These are phyloP conservation scores for Sicyos edulis DNA, from an alignment of 306 rosid genomes.

Conservation along the genomic window DNA sequence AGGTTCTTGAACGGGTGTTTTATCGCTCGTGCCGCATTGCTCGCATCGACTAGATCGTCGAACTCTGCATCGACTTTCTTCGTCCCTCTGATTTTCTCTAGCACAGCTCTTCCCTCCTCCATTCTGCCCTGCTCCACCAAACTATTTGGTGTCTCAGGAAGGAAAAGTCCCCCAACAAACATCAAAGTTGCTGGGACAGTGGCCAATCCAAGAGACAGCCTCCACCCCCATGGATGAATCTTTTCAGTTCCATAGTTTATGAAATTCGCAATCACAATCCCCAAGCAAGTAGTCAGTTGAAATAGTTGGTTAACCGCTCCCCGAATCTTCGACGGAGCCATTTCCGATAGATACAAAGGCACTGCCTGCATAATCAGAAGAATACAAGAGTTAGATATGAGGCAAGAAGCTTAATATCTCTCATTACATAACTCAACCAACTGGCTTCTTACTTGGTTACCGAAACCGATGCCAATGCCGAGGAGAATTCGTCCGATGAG, in stretches of 20 bases:
- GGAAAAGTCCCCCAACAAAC: slow-evolving; percentile 77
- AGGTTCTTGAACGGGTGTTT: slow-evolving; percentile 64
- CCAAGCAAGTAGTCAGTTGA: slow-evolving; percentile 76
- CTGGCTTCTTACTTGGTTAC: slow-evolving; percentile 64
- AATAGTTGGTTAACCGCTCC: slow-evolving; percentile 92
- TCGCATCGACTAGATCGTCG: slow-evolving; percentile 80
- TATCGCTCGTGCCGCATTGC: slow-evolving; percentile 55
- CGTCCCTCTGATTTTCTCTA: slow-evolving; percentile 84
- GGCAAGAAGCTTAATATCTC: background rate
- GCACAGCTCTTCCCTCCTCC: slow-evolving; percentile 60
- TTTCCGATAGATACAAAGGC: slow-evolving; percentile 83
- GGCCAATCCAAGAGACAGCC: slow-evolving; percentile 82
- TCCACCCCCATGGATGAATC: slow-evolving; percentile 86
- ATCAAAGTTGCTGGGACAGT: slow-evolving; percentile 62
- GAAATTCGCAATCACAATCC: slow-evolving; percentile 56
- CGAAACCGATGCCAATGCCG: slow-evolving; percentile 86
- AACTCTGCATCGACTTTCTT: slow-evolving; percentile 75
- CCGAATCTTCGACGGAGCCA: slow-evolving; percentile 77
- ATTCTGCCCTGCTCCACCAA: slow-evolving; percentile 69
- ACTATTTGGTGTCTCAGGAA: slow-evolving; percentile 90
- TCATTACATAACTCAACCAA: background rate
- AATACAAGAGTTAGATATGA: background rate
- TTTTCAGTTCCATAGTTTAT: slow-evolving; percentile 54
- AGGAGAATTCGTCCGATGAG: slow-evolving; percentile 73
- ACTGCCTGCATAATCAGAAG: slow-evolving; percentile 50